Conservation (phyloP, 495 filamentous ascomycete genomes). For the Chaetomium fimeti region DNA sequence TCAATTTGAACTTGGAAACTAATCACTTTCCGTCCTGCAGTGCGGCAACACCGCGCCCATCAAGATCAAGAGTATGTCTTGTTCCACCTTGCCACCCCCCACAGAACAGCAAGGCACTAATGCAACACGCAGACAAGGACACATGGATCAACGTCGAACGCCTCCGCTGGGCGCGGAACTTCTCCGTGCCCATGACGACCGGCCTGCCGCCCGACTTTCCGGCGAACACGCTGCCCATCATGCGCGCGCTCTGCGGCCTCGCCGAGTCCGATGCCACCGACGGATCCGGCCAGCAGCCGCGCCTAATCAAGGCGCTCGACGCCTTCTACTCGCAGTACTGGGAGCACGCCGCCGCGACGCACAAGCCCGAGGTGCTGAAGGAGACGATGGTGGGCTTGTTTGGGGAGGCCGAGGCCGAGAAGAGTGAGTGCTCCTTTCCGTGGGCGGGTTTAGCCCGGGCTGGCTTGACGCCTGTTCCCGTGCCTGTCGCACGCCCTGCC, state of each 20-base stretch:
- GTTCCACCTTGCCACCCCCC: not conserved
- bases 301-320: slow-evolving; percentile 47
- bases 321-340: slow-evolving; percentile 59
- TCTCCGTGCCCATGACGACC: slow-evolving; percentile 58
- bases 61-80: slow-evolving; percentile 61
- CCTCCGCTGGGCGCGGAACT: slow-evolving; percentile 57
- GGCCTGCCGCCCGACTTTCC: slow-evolving; percentile 59
- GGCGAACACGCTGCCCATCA: slow-evolving; percentile 51
- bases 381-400: slow-evolving; percentile 50
- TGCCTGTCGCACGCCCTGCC: not conserved
- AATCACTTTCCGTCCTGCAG: slow-evolving; percentile 7
- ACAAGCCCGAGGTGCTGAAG: slow-evolving; percentile 49
- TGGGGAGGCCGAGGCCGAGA: slow-evolving; percentile 48
- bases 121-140: slow-evolving; percentile 59
- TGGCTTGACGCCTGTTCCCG: not conserved
- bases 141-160: slow-evolving; percentile 62
- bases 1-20: not conserved
- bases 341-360: slow-evolving; percentile 51
- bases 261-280: slow-evolving; percentile 25
- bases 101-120: not conserved
- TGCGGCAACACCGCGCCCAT: slow-evolving; percentile 64
- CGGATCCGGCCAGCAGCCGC: slow-evolving; percentile 33
- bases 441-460: too few species aligned
- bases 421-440: slow-evolving; percentile 29
- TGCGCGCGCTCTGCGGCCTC: slow-evolving; percentile 48